Evolutionary conservation across 2,329 filamentous ascomycete genomes (phyloP).

Genomic region (Escovopsis sp.): DNA sequence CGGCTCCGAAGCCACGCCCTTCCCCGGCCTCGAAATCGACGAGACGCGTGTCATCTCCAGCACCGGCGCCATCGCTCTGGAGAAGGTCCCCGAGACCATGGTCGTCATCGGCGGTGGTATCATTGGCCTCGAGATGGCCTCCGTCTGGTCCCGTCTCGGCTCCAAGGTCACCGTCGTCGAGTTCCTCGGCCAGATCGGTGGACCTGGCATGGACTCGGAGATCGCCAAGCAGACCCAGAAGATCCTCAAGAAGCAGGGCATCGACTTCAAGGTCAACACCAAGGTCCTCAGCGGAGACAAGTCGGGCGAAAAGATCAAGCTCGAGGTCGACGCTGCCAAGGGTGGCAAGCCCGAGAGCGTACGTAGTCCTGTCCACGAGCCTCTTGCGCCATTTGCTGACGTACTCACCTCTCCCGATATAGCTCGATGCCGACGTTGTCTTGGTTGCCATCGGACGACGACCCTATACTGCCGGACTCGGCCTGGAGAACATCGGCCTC

Average conservation of each 20-base stretch:
- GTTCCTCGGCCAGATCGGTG: slow-evolving; percentile 90
- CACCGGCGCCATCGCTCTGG: slow-evolving; percentile 80
- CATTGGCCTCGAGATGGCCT: slow-evolving; percentile 96
- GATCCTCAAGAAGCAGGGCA: slow-evolving; percentile 86
- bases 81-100: slow-evolving; percentile 90
- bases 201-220: slow-evolving; percentile 91
- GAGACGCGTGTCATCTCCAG: slow-evolving; percentile 96
- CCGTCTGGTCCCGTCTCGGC: slow-evolving; percentile 90
- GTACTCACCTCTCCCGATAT: too few relatives aligned
- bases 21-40: slow-evolving; percentile 89
- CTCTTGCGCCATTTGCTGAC: too few relatives aligned
- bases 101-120: slow-evolving; percentile 96
- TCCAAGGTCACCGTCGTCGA: slow-evolving; percentile 94
- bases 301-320: slow-evolving; percentile 59
- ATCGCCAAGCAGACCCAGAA: slow-evolving; percentile 86
- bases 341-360: slow-evolving; percentile 89
- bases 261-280: slow-evolving; percentile 96
- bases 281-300: slow-evolving; percentile 83
- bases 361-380: too few relatives aligned
- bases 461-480: slow-evolving; percentile 83
- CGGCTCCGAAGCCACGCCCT: slow-evolving; percentile 86
- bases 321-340: slow-evolving; percentile 83
- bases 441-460: slow-evolving; percentile 92
- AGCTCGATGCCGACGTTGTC: slow-evolving; percentile 90
- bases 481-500: slow-evolving; percentile 83